A percentile compares a stretch with the other conserved stretches of the same genome.
phyloP scores from a whole-genome alignment of 352 stramenopile genomes.

The Phytophthora hybrid region DNA sequence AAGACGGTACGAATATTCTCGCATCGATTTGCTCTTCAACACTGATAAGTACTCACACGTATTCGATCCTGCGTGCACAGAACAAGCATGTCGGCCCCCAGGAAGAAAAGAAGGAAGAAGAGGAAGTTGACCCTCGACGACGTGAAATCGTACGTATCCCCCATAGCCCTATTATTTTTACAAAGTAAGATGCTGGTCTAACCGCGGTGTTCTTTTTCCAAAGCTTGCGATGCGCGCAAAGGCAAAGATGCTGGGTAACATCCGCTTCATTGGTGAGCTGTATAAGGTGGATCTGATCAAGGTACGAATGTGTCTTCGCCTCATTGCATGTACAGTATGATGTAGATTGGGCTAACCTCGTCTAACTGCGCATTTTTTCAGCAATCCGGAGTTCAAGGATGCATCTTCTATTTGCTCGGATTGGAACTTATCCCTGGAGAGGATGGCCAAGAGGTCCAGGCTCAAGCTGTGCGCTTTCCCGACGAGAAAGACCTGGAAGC shows the following conservation, averaged over 20 bases:
- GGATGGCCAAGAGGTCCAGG: slow-evolving; percentile 54
- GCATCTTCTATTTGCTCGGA: slow-evolving; percentile 84
- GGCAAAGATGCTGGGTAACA: slow-evolving; percentile 79
- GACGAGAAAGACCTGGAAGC: slow-evolving; percentile 88
- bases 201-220: neutral
- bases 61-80: slow-evolving; percentile 22
- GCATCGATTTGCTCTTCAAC: neutral
- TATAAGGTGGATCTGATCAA: slow-evolving; percentile 91
- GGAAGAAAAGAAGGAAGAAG: slow-evolving; percentile 50
- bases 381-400: slow-evolving; percentile 78
- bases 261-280: slow-evolving; percentile 89
- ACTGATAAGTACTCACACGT: neutral
- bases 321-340: neutral
- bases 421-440: slow-evolving; percentile 68
- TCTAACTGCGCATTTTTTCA: slow-evolving; percentile 17
- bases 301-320: slow-evolving; percentile 24
- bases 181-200: neutral
- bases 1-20: slow-evolving; percentile 55
- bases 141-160: slow-evolving; percentile 64
- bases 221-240: slow-evolving; percentile 54
- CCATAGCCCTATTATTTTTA: neutral
- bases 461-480: slow-evolving; percentile 77
- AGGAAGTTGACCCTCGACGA: slow-evolving; percentile 52
- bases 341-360: neutral
- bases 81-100: slow-evolving; percentile 52